Percentiles rank a stretch among this genome's conserved stretches.
Conservation (phyloP, 1,284 basidiomycete species). For the Peniophora sp. region DNA sequence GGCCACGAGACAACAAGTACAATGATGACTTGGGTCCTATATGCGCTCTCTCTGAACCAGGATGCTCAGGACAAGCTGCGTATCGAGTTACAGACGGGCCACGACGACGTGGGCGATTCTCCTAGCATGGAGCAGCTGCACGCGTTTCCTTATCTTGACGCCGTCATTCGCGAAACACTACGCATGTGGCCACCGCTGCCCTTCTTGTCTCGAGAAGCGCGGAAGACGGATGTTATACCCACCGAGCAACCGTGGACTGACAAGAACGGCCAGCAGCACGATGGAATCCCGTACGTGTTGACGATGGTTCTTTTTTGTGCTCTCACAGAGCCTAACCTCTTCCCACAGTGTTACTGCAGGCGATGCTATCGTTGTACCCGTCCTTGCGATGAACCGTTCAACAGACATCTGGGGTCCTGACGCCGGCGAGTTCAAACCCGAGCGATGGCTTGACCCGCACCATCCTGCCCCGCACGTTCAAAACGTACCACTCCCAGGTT, state of each 20-base stretch:
- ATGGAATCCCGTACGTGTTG: conserved; percentile 1
- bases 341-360: not conserved
- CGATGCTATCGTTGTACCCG: not conserved
- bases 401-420: conserved; percentile 1
- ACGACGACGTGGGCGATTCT: conserved; percentile 15
- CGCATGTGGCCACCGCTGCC: conserved; percentile 30
- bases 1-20: conserved; percentile 42
- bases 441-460: conserved; percentile 22
- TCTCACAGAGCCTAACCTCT: not conserved
- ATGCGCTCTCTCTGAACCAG: conserved; percentile 28
- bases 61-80: conserved; percentile 37
- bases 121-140: conserved; percentile 29
- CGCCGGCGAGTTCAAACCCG: conserved; percentile 16
- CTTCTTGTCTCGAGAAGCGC: conserved; percentile 21
- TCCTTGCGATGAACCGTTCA: not conserved
- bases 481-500: conserved; percentile 24
- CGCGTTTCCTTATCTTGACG: conserved; percentile 39
- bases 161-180: conserved; percentile 33
- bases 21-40: conserved; percentile 39
- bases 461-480: conserved; percentile 28
- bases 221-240: conserved; percentile 29
- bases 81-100: conserved; percentile 26
- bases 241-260: conserved; percentile 26
- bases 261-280: conserved; percentile 22
- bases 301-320: not conserved